Percentiles rank a stretch among this genome's conserved stretches.
These are phyloP conservation scores for Botrytis hyacinthi DNA, from an alignment of 2,329 filamentous ascomycete species.

Conservation along the genomic window DNA sequence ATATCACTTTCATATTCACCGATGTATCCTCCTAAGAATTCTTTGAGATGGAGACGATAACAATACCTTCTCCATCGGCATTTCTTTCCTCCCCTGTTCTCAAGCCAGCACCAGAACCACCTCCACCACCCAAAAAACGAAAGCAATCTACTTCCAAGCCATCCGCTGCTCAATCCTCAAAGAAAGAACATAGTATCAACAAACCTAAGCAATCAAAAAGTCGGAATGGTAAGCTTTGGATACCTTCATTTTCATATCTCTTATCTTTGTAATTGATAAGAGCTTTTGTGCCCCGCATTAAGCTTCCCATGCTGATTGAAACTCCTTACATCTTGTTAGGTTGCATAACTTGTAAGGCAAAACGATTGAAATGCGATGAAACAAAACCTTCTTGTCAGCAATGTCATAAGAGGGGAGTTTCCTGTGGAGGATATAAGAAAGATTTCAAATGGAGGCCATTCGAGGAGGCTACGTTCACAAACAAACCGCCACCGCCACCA, in stretches of 20 bases:
- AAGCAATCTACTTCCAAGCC: slow-evolving; percentile 31
- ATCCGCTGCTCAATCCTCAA: slow-evolving; percentile 28
- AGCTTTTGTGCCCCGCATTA: slow-evolving; percentile 11
- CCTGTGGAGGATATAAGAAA: slow-evolving; percentile 71
- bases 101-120: slow-evolving; percentile 35
- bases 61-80: slow-evolving; percentile 58
- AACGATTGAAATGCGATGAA: slow-evolving; percentile 72
- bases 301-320: slow-evolving; percentile 22
- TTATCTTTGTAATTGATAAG: slow-evolving; percentile 35
- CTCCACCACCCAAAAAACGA: slow-evolving; percentile 28
- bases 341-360: slow-evolving; percentile 71
- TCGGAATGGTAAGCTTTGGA: slow-evolving; percentile 61
- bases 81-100: slow-evolving; percentile 46
- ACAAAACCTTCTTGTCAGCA: slow-evolving; percentile 66
- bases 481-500: slow-evolving; percentile 39
- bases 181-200: slow-evolving; percentile 41
- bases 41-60: slow-evolving; percentile 54
- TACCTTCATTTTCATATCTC: slow-evolving; percentile 20
- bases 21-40: slow-evolving; percentile 28
- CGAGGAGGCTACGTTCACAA: slow-evolving; percentile 57
- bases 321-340: slow-evolving; percentile 46
- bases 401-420: slow-evolving; percentile 62
- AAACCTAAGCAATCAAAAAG: slow-evolving; percentile 74
- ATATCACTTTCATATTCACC: slow-evolving; percentile 20
- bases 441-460: slow-evolving; percentile 74